Evolutionary conservation across 345 rosid genomes (phyloP).

Genomic region (Pistacia vera): DNA sequence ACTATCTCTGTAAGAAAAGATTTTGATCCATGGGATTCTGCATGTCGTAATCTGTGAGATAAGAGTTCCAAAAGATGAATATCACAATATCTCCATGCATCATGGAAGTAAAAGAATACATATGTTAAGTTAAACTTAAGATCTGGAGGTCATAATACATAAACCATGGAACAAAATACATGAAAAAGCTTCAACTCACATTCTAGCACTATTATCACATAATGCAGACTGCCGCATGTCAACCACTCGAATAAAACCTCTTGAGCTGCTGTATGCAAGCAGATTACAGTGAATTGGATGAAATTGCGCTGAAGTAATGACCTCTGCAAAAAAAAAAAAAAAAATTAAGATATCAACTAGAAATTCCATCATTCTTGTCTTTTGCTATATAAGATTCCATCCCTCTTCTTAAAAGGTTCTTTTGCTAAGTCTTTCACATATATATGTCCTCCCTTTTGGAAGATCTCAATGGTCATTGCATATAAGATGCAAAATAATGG

Average conservation of each 20-base stretch:
- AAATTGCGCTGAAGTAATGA: conserved; percentile 70
- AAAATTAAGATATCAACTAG: conserved; percentile 14
- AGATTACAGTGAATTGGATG: conserved; percentile 68
- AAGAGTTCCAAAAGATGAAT: conserved; percentile 19
- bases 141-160: background rate
- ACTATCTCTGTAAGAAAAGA: conserved; percentile 66
- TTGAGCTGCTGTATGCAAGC: conserved; percentile 71
- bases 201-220: conserved; percentile 52
- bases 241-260: conserved; percentile 62
- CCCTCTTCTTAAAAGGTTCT: background rate
- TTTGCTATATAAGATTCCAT: too few relatives aligned
- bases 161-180: background rate
- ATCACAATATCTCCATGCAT: conserved; percentile 18
- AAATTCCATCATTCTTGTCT: background rate
- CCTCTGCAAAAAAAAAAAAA: conserved; percentile 45
- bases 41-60: conserved; percentile 56
- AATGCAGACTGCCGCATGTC: conserved; percentile 77
- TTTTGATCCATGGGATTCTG: conserved; percentile 41
- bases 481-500: background rate
- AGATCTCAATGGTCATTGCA: background rate
- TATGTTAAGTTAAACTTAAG: conserved; percentile 4
- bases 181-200: conserved; percentile 42
- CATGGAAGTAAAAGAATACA: background rate
- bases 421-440: conserved; percentile 3
- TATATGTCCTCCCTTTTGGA: background rate